Evolutionary conservation across 106 monocot genomes (phyloP).

Genomic region (Gastrodia elata): DNA sequence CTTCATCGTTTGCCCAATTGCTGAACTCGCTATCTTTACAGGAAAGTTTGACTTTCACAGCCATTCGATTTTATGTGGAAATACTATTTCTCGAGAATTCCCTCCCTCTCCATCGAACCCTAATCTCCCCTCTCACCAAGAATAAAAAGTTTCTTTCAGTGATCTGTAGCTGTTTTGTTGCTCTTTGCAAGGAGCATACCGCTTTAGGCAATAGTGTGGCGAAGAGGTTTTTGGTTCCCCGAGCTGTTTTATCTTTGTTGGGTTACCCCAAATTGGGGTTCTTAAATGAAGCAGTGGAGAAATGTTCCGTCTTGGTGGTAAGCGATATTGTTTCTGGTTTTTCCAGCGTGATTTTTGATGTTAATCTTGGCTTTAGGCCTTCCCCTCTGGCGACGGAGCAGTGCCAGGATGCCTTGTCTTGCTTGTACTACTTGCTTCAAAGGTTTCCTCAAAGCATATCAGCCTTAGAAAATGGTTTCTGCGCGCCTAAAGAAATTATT

Average conservation of each 20-base stretch:
- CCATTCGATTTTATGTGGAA: constrained; percentile 50
- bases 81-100: constrained; percentile 94
- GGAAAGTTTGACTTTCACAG: constrained; percentile 14
- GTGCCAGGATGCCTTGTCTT: constrained; percentile 98
- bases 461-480: constrained; percentile 19
- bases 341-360: constrained; percentile 38
- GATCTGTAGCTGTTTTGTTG: constrained; percentile 39
- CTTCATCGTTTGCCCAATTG: constrained; percentile 41
- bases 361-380: constrained; percentile 49
- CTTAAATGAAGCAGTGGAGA: constrained; percentile 57
- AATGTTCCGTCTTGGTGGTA: constrained; percentile 52
- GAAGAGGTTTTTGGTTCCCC: constrained; percentile 57
- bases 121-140: constrained; percentile 74
- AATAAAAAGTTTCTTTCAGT: constrained; percentile 29
- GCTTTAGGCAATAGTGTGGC: constrained; percentile 23
- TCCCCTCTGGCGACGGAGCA: constrained; percentile 91
- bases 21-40: constrained; percentile 25
- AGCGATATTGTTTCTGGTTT: constrained; percentile 52
- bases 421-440: constrained; percentile 92
- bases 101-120: constrained; percentile 81
- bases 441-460: constrained; percentile 53
- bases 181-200: constrained; percentile 42
- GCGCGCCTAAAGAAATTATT: constrained; percentile 31
- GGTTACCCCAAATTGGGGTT: constrained; percentile 80
- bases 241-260: constrained; percentile 71